Evolutionary conservation across 108 stramenopile genomes (phyloP).

Genomic region (Cyclotella distinguenda): DNA sequence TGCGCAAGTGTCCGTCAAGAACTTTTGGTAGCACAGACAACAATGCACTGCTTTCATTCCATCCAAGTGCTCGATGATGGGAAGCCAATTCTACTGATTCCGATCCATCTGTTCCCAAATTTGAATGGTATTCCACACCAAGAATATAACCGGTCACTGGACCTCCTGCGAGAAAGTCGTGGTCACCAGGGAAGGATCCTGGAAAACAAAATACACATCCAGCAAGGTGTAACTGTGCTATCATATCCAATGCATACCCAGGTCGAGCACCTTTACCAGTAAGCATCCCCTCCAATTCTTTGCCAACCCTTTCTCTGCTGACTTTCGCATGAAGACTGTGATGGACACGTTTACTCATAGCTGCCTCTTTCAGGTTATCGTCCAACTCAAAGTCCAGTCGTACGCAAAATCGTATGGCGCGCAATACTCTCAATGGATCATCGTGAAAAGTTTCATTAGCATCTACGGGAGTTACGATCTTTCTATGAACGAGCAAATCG

Average conservation of each 20-base stretch:
- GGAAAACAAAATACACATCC: conserved; percentile 73
- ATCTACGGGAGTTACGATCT: conserved; percentile 82
- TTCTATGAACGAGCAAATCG: conserved; percentile 60
- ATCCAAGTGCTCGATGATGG: conserved; percentile 35
- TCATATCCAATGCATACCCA: conserved; percentile 59
- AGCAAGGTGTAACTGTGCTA: conserved; percentile 66
- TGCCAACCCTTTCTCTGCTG: conserved; percentile 87
- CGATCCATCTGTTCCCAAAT: conserved; percentile 27
- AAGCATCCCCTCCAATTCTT: conserved; percentile 89
- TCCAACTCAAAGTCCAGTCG: conserved; percentile 73
- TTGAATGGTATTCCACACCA: conserved; percentile 32
- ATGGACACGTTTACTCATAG: conserved; percentile 56
- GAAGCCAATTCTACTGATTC: conserved; percentile 38
- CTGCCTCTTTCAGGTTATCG: conserved; percentile 60
- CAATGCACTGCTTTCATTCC: conserved; percentile 45
- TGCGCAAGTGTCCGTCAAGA: conserved; percentile 34
- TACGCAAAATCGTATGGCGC: conserved; percentile 89
- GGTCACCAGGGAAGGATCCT: conserved; percentile 47
- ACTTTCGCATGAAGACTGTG: conserved; percentile 80
- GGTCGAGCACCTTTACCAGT: conserved; percentile 72
- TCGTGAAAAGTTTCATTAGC: conserved; percentile 83
- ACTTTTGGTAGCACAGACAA: conserved; percentile 33
- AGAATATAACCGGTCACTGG: conserved; percentile 44
- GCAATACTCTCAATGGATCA: conserved; percentile 90
- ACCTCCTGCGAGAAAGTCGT: conserved; percentile 24